A percentile compares a stretch with the other conserved stretches of the same genome.
Conservation (phyloP, 2,329 filamentous ascomycete species). For the Amesomyces nigricolor region DNA sequence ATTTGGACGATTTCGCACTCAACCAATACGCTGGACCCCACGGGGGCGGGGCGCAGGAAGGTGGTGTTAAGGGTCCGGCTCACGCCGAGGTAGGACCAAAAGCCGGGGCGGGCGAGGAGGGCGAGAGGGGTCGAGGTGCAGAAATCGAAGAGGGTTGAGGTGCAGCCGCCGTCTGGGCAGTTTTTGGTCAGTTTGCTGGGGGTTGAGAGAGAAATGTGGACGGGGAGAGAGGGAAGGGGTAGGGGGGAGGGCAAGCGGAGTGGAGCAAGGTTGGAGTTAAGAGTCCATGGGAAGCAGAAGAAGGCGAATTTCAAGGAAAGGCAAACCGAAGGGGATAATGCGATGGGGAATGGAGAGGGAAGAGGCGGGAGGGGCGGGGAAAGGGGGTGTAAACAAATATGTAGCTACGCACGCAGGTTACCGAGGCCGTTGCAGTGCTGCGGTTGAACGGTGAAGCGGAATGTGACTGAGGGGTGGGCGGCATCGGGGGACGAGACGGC, state of each 20-base stretch:
- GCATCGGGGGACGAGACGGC: conserved; percentile 32
- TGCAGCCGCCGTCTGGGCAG: conserved; percentile 48
- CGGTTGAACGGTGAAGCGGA: conserved; percentile 29
- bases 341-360: not conserved
- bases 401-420: conserved; percentile 40
- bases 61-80: conserved; percentile 61
- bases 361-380: not conserved
- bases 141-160: conserved; percentile 62
- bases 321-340: not conserved
- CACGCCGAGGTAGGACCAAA: conserved; percentile 59
- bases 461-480: conserved; percentile 36
- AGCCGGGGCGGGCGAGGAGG: conserved; percentile 52
- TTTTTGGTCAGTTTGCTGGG: not conserved
- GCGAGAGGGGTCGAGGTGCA: conserved; percentile 55
- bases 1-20: conserved; percentile 53
- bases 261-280: too few relatives aligned
- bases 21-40: conserved; percentile 46
- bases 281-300: too few relatives aligned
- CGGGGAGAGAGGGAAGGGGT: not conserved
- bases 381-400: too few relatives aligned
- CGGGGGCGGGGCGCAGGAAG: conserved; percentile 57
- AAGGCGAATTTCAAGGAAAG: too few relatives aligned
- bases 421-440: conserved; percentile 48
- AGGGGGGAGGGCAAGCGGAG: too few relatives aligned
- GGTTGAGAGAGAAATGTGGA: too few relatives aligned